Evolutionary conservation across 2,329 filamentous ascomycete genomes (phyloP).

Genomic region (Sordariomycetes sp.): DNA sequence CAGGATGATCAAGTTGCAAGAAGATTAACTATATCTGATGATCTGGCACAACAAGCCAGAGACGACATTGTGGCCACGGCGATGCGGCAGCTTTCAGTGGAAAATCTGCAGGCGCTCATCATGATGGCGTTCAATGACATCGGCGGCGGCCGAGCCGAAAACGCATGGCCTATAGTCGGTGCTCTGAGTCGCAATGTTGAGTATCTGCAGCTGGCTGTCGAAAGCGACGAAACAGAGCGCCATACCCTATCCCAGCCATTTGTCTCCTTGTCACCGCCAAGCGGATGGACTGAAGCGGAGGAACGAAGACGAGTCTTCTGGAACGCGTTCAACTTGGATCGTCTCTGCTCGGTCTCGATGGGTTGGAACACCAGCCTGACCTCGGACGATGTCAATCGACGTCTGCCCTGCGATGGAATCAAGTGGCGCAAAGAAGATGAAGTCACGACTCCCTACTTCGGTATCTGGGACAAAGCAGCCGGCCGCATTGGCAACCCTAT

Average conservation of each 20-base stretch:
- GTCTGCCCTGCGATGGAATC: slow-evolving; percentile 25
- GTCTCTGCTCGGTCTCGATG: no score
- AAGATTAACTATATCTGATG: background rate
- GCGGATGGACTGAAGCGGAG: slow-evolving; percentile 20
- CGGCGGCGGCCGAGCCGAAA: slow-evolving; percentile 12
- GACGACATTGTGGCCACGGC: slow-evolving; percentile 17
- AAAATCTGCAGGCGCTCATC: slow-evolving; percentile 24
- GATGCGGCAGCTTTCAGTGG: slow-evolving; percentile 23
- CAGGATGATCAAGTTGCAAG: slow-evolving; percentile 9
- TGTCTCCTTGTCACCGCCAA: slow-evolving; percentile 16
- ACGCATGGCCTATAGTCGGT: slow-evolving; percentile 18
- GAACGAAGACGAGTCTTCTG: slow-evolving; percentile 21
- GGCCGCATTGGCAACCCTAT: slow-evolving; percentile 28
- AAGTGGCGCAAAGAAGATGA: slow-evolving; percentile 29
- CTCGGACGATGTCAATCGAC: slow-evolving; percentile 17
- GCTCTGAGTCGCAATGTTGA: slow-evolving; percentile 19
- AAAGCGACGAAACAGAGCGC: slow-evolving; percentile 8
- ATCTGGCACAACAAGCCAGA: slow-evolving; percentile 2
- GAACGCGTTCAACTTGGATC: slow-evolving; percentile 20
- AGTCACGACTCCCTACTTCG: slow-evolving; percentile 30
- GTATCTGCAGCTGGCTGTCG: slow-evolving; percentile 18
- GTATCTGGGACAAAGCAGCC: slow-evolving; percentile 31
- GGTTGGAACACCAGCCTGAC: slow-evolving; percentile 23
- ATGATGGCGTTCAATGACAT: slow-evolving; percentile 28
- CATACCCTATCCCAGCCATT: slow-evolving; percentile 13